Evolutionary conservation across 805 yeast species (phyloP).

Genomic region (Metschnikowia similis): DNA sequence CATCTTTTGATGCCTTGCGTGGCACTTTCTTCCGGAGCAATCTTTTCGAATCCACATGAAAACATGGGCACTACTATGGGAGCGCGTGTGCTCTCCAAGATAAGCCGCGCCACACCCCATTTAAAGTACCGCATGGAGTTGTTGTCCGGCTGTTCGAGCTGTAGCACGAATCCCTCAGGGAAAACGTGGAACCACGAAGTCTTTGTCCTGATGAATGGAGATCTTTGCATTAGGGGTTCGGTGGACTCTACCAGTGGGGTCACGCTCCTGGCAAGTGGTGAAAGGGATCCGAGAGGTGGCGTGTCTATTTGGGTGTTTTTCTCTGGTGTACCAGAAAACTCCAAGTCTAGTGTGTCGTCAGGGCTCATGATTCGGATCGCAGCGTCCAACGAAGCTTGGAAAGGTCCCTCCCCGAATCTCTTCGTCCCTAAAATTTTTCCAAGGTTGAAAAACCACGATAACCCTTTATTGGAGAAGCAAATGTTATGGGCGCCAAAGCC

Average conservation of each 20-base stretch:
- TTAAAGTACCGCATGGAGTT: conserved; percentile 92
- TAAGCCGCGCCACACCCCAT: conserved; percentile 88
- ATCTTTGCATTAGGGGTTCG: conserved; percentile 27
- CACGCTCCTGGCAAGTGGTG: conserved; percentile 16
- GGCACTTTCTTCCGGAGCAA: conserved; percentile 73
- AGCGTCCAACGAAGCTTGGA: conserved; percentile 87
- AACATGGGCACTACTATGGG: conserved; percentile 89
- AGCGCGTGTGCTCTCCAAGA: conserved; percentile 75
- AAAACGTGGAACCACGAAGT: conserved; percentile 92
- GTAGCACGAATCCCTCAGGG: conserved; percentile 94
- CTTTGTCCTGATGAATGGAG: conserved; percentile 56
- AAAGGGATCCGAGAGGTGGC: background rate
- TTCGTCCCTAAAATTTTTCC: conserved; percentile 88
- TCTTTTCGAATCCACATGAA: conserved; percentile 78
- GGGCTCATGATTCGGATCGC: conserved; percentile 76
- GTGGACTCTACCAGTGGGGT: conserved; percentile 29
- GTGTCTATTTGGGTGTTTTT: background rate
- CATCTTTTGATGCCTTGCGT: conserved; percentile 52
- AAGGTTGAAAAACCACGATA: conserved; percentile 66
- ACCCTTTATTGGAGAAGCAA: conserved; percentile 60
- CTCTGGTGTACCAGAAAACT: conserved; percentile 20
- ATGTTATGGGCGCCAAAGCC: conserved; percentile 90
- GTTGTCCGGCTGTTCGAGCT: conserved; percentile 68
- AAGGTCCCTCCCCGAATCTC: conserved; percentile 90
- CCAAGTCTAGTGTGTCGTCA: conserved; percentile 58